Conservation (phyloP, 1,284 basidiomycete species). For the Trichosporon asahii region DNA sequence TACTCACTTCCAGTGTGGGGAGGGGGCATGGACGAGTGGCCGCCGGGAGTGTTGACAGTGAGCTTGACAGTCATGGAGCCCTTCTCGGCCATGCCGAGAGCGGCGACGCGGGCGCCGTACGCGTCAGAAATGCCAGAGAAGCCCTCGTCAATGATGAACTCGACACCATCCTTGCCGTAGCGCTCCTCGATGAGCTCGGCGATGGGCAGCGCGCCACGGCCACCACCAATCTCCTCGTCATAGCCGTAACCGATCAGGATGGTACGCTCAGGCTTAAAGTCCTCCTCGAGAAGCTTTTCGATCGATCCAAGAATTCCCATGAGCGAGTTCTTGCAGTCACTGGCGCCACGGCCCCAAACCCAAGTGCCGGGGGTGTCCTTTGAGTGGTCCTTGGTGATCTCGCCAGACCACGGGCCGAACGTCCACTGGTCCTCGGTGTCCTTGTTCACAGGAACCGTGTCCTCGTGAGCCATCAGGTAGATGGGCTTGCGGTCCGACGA, state of each 20-base stretch:
- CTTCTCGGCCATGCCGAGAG: slow-evolving; percentile 55
- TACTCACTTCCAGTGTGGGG: slow-evolving; percentile 50
- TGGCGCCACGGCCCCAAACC: slow-evolving; percentile 57
- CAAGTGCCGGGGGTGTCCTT: slow-evolving; percentile 44
- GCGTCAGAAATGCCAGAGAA: slow-evolving; percentile 46
- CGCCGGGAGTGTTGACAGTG: slow-evolving; percentile 48
- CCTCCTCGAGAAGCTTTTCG: slow-evolving; percentile 54
- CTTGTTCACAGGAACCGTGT: slow-evolving; percentile 57
- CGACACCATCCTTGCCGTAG: slow-evolving; percentile 51
- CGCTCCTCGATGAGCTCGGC: slow-evolving; percentile 42
- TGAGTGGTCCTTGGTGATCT: slow-evolving; percentile 47
- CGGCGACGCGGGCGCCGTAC: slow-evolving; percentile 48
- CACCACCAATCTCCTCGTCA: slow-evolving; percentile 54
- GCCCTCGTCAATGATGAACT: slow-evolving; percentile 55
- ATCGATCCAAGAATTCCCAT: slow-evolving; percentile 54
- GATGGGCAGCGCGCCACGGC: slow-evolving; percentile 46
- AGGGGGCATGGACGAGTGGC: slow-evolving; percentile 50
- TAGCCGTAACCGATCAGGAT: slow-evolving; percentile 56
- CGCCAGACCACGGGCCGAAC: slow-evolving; percentile 55
- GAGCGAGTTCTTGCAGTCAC: slow-evolving; percentile 55
- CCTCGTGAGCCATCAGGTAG: slow-evolving; percentile 54
- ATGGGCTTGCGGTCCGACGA: slow-evolving; percentile 46
- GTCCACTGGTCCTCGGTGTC: slow-evolving; percentile 55
- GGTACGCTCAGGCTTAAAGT: slow-evolving; percentile 52
- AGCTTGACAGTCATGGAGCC: slow-evolving; percentile 48